Evolutionary conservation across 2,329 filamentous ascomycete species (phyloP).

Genomic region (Fonsecaea nubica): DNA sequence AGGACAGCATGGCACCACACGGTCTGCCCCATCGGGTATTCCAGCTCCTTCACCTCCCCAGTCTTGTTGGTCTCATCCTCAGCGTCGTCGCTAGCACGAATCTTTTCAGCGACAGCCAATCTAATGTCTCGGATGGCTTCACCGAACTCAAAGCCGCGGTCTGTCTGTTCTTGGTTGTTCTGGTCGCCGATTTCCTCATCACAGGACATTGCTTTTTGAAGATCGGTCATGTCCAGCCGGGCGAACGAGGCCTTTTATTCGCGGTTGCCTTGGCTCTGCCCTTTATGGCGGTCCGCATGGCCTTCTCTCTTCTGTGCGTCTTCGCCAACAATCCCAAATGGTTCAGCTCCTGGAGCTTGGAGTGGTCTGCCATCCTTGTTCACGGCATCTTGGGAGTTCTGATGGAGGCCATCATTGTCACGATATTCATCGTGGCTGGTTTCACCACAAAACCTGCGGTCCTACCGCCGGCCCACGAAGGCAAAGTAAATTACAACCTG

Average conservation of each 20-base stretch:
- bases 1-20: slow-evolving; percentile 33
- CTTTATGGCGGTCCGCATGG: slow-evolving; percentile 58
- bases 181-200: slow-evolving; percentile 44
- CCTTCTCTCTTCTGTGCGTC: slow-evolving; percentile 55
- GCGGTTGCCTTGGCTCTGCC: slow-evolving; percentile 55
- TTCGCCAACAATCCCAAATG: slow-evolving; percentile 49
- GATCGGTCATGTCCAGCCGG: slow-evolving; percentile 46
- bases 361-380: slow-evolving; percentile 49
- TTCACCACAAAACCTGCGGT: slow-evolving; percentile 28
- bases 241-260: slow-evolving; percentile 57
- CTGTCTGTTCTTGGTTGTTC: slow-evolving; percentile 53
- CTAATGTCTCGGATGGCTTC: slow-evolving; percentile 43
- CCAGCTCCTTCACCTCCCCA: slow-evolving; percentile 43
- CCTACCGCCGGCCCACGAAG: slow-evolving; percentile 10
- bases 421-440: slow-evolving; percentile 49
- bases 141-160: slow-evolving; percentile 52
- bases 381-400: slow-evolving; percentile 57
- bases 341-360: slow-evolving; percentile 52
- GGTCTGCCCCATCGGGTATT: slow-evolving; percentile 42
- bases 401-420: slow-evolving; percentile 58
- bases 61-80: slow-evolving; percentile 46
- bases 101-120: slow-evolving; percentile 41
- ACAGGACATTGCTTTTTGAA: slow-evolving; percentile 42
- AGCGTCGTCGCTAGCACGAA: slow-evolving; percentile 56
- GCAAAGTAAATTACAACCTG: slow-evolving; percentile 13